Base-by-base conservation (phyloP, 176 grass and related monocot species). In the Musa schizocarpa region DNA sequence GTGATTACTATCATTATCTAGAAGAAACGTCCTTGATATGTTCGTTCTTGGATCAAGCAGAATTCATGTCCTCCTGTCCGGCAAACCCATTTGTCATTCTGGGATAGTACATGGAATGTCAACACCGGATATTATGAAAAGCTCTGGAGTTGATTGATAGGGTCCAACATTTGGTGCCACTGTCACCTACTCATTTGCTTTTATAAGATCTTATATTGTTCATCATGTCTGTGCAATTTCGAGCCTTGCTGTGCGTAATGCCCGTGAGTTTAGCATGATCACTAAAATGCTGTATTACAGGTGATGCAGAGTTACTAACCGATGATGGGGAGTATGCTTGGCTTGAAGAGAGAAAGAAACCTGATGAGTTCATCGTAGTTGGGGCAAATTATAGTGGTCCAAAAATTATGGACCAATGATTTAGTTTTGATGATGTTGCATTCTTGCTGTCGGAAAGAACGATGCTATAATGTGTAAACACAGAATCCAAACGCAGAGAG, bases 301-400 rank as follows among this genome's bases (percentile, higher is more conserved):
- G 76, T 50, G 68, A 70, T 53, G 62, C 26, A 25, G 50, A 13
- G 25, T 54, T 12, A 17, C 19, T 50, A 22, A 43, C 22, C 3
- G 66, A 11, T 78, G 79, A 88, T 10, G 56, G 19, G 7, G 69
- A 64, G 22, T 90, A 88, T 77, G 85, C 75, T 22, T 92, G 90
- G 87, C 84, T 97, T 20, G 86, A 77, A 82, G 80, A 59, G 72
- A 86, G 52, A 58, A 83, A 81, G 71, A 72, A 86, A 54, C 68
- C 65, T 11, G 74, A 74, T 43, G 86, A 66, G 9, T 92, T 90
- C 2, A 66, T 51, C 23, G 81, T 92, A 64, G 56, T 54, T 57
- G 77, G 79, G 59, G 11, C 50, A 9, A 81, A 80, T 25, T 69
- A 83, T 29, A 88, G 79, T 75, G 71, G 71, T 4, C 87, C 49